Conservation (phyloP, 768 basidiomycete genomes). For the Auriscalpium microsporum region DNA sequence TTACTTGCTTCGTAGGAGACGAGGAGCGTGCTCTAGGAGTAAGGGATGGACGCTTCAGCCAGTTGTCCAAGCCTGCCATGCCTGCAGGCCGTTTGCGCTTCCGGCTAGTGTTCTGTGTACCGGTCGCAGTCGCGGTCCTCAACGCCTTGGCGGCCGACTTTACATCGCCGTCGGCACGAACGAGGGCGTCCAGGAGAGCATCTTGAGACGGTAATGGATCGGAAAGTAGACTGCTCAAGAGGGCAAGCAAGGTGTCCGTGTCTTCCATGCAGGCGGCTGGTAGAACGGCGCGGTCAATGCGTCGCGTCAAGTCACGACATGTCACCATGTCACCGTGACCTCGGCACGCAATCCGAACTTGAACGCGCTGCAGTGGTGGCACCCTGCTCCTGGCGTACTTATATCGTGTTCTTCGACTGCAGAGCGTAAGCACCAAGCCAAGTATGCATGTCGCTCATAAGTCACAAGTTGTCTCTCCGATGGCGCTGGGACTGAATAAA, state of each 20-base stretch:
- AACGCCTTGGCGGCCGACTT: conserved; percentile 6
- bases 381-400: too few relatives aligned
- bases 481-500: background rate
- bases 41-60: conserved; percentile 36
- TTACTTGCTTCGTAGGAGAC: background rate
- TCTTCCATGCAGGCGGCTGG: conserved; percentile 4
- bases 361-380: too few relatives aligned
- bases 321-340: background rate
- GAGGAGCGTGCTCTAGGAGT: background rate
- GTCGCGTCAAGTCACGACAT: background rate
- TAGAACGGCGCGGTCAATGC: too few relatives aligned
- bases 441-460: too few relatives aligned
- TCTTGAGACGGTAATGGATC: conserved; percentile 6
- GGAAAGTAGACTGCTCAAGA: conserved; percentile 11
- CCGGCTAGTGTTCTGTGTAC: background rate
- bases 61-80: conserved; percentile 37
- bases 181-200: conserved; percentile 9
- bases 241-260: conserved; percentile 14
- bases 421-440: too few relatives aligned
- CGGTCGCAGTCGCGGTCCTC: background rate
- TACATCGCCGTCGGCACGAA: conserved; percentile 11
- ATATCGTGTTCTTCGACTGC: too few relatives aligned
- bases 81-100: conserved; percentile 37
- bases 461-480: too few relatives aligned
- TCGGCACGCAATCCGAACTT: too few relatives aligned